Evolutionary conservation across 2,329 filamentous ascomycete genomes (phyloP), one percentile per base, ranked within the genome.

Genomic region (Cladosporium sp.): DNA sequence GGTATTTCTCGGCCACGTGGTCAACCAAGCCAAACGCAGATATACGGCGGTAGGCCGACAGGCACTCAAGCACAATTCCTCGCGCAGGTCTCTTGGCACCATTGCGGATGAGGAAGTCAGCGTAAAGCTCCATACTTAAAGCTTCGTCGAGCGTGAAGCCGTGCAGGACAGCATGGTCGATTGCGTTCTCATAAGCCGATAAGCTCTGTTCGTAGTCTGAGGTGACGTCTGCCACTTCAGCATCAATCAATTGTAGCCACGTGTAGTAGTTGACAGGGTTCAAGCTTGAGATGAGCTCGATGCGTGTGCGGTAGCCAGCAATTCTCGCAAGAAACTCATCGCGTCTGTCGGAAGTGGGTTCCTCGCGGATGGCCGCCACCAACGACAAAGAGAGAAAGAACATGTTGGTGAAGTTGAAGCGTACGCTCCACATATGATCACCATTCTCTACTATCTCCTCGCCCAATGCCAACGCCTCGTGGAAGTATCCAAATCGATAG

Each of bases 101-200:
- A 60, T 81, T 79, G 13, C 88, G 79, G 54, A 89, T 77, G 60
- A 91, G 83, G 67, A 85, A 86, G 9, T 87, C 87, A 1, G 85
- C 88, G 75, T 91, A 87, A 28, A 91, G 76, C 67, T 90, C 89
- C 66, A 88, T 87, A 15, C 84, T 83, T 1, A 91, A 77, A 0
- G 86, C 89, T 69, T 91, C 87, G 60, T 92, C 89, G 50, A 91
- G 81, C 2, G 81, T 67, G 61, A 89, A 87, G 42, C 80, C 79
- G 64, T 90, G 80, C 56, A 88, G 79, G 19, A 88, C 79, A 12
- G 86, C 83, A 65, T 91, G 88, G 64, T 92, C 88, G 58, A 91
- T 73, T 6, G 86, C 84, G 60, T 83, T 78, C 68, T 93, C 89
- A 65, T 90, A 92, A 44, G 81, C 75, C 22, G 75, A 75, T 34